A percentile compares a stretch with the other conserved stretches of the same genome.
Evolutionary conservation across 2,329 filamentous ascomycete species (phyloP).

Genomic region (Verticillium albo-atrum): DNA sequence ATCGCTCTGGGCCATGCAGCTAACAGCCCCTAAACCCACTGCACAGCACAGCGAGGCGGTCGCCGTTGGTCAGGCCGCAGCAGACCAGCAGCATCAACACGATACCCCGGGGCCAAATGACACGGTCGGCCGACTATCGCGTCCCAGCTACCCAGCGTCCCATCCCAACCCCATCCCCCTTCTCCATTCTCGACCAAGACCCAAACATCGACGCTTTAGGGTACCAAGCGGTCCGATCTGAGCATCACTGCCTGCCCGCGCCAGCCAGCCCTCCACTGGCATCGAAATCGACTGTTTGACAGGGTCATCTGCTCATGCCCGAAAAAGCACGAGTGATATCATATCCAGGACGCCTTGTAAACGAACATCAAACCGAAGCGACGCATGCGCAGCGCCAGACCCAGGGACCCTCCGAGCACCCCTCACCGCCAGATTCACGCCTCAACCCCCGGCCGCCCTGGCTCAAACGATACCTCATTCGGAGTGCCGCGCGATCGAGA

Average conservation of each 20-base stretch:
- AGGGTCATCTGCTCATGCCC: neutral
- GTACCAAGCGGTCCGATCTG: neutral
- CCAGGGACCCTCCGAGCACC: neutral
- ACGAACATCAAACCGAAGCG: constrained; percentile 1
- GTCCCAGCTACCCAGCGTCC: neutral
- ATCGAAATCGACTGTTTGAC: neutral
- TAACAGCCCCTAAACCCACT: neutral
- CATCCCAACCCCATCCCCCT: neutral
- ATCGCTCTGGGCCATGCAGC: constrained; percentile 3
- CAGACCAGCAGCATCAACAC: neutral
- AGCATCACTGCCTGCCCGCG: neutral
- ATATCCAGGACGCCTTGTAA: neutral
- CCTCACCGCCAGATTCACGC: constrained; percentile 1
- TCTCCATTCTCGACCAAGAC: neutral
- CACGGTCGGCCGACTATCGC: constrained; percentile 1
- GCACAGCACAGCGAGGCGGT: neutral
- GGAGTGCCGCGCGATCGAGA: neutral
- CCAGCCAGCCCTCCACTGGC: neutral
- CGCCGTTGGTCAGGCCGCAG: constrained; percentile 1
- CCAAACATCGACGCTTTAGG: neutral
- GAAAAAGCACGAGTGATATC: neutral
- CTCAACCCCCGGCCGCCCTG: neutral
- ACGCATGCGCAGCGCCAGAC: neutral
- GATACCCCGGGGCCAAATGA: neutral
- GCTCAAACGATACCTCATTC: neutral